Percentiles rank a stretch among this genome's conserved stretches.
phyloP scores from a whole-genome alignment of 75 land plant genomes.

The Sequoiadendron giganteum region DNA sequence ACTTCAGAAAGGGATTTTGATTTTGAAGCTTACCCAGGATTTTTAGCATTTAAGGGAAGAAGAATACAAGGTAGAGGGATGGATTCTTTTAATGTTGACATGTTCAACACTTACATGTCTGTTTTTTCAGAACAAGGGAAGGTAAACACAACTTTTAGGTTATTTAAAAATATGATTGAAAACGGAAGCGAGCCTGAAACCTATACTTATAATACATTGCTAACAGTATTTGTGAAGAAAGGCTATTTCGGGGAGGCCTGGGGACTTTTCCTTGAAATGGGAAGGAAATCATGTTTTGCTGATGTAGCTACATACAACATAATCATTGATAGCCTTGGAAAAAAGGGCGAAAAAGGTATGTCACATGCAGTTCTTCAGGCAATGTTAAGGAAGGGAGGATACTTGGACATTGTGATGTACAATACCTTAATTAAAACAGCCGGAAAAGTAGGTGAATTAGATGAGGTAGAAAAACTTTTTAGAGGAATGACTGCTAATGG shows the following conservation, averaged over 20 bases:
- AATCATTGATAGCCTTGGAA: conserved; percentile 64
- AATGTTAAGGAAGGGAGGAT: conserved; percentile 50
- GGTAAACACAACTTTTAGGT: conserved; percentile 51
- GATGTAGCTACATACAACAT: conserved; percentile 67
- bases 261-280: conserved; percentile 60
- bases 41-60: conserved; percentile 27
- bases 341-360: conserved; percentile 55
- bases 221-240: conserved; percentile 63
- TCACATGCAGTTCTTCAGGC: conserved; percentile 57
- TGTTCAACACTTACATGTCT: conserved; percentile 68
- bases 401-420: conserved; percentile 73
- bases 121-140: conserved; percentile 61
- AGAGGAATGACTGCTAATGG: conserved; percentile 66
- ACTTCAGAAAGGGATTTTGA: conserved; percentile 25
- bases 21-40: conserved; percentile 8
- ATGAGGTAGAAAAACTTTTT: conserved; percentile 60
- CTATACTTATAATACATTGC: conserved; percentile 61
- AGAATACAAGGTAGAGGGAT: conserved; percentile 38
- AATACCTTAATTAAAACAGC: conserved; percentile 72
- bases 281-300: conserved; percentile 39
- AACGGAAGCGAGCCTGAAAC: conserved; percentile 38
- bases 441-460: conserved; percentile 66
- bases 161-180: conserved; percentile 54
- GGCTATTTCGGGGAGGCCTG: conserved; percentile 62
- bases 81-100: conserved; percentile 49